Evolutionary conservation across 1,284 basidiomycete species (phyloP).

Genomic region (Irpex sp.): DNA sequence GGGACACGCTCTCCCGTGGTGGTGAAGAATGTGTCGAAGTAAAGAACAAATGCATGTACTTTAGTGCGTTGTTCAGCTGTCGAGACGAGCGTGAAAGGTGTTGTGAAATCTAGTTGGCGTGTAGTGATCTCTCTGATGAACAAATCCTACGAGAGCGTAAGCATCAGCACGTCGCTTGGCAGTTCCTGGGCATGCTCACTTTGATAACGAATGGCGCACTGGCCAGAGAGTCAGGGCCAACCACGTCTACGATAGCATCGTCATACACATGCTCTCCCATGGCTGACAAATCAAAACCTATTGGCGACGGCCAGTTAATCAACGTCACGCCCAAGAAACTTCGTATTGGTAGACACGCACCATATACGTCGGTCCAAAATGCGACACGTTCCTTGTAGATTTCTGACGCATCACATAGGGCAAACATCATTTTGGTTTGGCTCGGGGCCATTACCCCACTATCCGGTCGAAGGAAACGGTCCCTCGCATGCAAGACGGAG

Average conservation of each 20-base stretch:
- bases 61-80: slow-evolving; percentile 58
- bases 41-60: slow-evolving; percentile 83
- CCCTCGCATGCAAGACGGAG: slow-evolving; percentile 85
- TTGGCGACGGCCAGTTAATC: background rate
- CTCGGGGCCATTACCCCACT: slow-evolving; percentile 90
- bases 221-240: slow-evolving; percentile 66
- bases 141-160: slow-evolving; percentile 52
- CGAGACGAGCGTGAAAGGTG: slow-evolving; percentile 68
- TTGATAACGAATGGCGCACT: slow-evolving; percentile 70
- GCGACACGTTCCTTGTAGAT: slow-evolving; percentile 78
- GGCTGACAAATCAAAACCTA: slow-evolving; percentile 81
- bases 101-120: slow-evolving; percentile 76
- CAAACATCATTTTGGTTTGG: slow-evolving; percentile 85
- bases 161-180: background rate
- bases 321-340: background rate
- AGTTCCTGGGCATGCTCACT: slow-evolving; percentile 32
- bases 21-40: slow-evolving; percentile 94
- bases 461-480: slow-evolving; percentile 73
- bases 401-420: slow-evolving; percentile 73
- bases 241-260: slow-evolving; percentile 82
- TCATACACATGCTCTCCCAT: slow-evolving; percentile 73
- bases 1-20: slow-evolving; percentile 52
- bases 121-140: slow-evolving; percentile 61
- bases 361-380: slow-evolving; percentile 93
- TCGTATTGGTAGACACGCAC: slow-evolving; percentile 35